A percentile compares a stretch with the other conserved stretches of the same genome.
Conservation (phyloP, 805 yeast genomes). For the Ogataea ramenticola region DNA sequence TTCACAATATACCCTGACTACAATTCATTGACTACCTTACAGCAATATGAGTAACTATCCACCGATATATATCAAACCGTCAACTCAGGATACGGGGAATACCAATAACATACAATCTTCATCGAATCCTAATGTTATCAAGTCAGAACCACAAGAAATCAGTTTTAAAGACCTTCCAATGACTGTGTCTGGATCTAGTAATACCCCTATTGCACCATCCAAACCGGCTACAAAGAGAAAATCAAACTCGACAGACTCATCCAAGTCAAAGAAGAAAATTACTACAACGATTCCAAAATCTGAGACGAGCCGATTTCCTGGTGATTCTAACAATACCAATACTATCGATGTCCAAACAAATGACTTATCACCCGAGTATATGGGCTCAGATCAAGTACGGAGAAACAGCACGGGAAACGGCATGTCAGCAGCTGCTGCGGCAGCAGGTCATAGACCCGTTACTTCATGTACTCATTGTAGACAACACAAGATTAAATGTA, state of each 20-base stretch:
- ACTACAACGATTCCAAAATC: background rate
- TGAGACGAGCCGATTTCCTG: background rate
- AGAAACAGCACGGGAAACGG: too few species aligned
- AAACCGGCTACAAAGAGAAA: background rate
- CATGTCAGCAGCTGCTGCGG: slow-evolving; percentile 7
- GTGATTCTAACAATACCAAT: background rate
- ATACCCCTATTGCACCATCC: background rate
- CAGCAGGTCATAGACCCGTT: slow-evolving; percentile 71
- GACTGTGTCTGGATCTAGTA: too few species aligned
- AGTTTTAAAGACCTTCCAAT: too few species aligned
- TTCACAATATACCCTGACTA: too few species aligned
- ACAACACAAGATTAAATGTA: slow-evolving; percentile 90
- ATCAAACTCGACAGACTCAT: background rate
- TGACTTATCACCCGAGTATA: background rate
- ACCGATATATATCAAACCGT: too few species aligned
- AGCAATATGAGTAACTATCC: too few species aligned
- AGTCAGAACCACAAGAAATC: background rate
- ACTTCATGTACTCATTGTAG: slow-evolving; percentile 93
- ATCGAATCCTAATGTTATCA: background rate
- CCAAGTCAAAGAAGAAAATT: slow-evolving; percentile 6
- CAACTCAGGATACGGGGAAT: background rate
- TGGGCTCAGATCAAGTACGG: too few species aligned
- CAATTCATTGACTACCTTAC: too few species aligned
- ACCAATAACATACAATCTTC: background rate
- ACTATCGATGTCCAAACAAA: background rate